Evolutionary conservation across 2,329 filamentous ascomycete genomes (phyloP), one percentile per base, ranked within the genome.

Genomic region (Sphaerostilbella broomeana): DNA sequence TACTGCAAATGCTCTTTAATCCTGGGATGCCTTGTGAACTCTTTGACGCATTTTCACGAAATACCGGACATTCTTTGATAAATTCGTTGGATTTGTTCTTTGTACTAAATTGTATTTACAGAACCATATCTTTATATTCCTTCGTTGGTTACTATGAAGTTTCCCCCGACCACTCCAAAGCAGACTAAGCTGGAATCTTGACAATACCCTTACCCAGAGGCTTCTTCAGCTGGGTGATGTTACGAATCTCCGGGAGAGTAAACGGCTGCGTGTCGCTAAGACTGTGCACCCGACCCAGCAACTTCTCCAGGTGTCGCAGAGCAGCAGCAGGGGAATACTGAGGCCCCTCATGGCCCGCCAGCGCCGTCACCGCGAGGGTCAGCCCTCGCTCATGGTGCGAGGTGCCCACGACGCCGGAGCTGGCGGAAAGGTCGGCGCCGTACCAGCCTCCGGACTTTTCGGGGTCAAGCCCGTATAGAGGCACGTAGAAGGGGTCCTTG

Each of bases 381-480:
- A 94, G 62, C 0, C 84, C 84, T 28, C 86, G 71, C 67, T 94
- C 87, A 0, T 78, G 81, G 50, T 84, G 77, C 12, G 73, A 73
- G 0, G 75, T 78, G 1, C 87, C 87, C 56, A 87, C 68, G 1
- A 84, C 68, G 2, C 86, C 86, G 1, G 72, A 68, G 0, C 71
- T 82, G 0, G 79, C 75, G 13, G 73, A 57, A n/a, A 66, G 67
- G 10, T 61, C 61, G 2, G 62, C 50, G 38, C 46, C 60, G 16
- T 70, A 61, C 39, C 72, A 51, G 12, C 35, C 29, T 5, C 20
- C 64, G 49, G 81, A 76, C 5, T 28, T 3, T 3, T 22, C 17
- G 6, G 40, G 27, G 15, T 40, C 29, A 13, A 8, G 43, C 20
- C 50, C 47, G 30, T 48, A 55, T 4, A 35, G 37, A 0, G 84